Conservation (phyloP, 495 filamentous ascomycete genomes). For the Penicillium flavigenum region DNA sequence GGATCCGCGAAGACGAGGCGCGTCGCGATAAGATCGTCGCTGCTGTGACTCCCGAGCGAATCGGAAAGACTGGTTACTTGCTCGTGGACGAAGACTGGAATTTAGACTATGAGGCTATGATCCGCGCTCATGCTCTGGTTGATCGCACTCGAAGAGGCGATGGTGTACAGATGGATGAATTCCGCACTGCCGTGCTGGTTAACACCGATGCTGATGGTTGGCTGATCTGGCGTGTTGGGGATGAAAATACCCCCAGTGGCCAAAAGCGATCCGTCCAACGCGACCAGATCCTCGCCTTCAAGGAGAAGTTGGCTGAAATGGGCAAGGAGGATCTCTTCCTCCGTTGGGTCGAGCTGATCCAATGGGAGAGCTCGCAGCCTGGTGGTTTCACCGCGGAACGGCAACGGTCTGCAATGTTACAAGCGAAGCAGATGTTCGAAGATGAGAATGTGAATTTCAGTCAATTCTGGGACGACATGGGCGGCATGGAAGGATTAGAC, state of each 20-base stretch:
- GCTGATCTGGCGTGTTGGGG: slow-evolving; percentile 56
- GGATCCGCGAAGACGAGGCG: slow-evolving; percentile 49
- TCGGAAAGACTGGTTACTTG: slow-evolving; percentile 75
- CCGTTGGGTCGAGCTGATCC: slow-evolving; percentile 80
- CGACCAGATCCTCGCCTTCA: slow-evolving; percentile 66
- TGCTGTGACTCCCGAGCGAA: slow-evolving; percentile 60
- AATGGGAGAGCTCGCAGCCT: slow-evolving; percentile 72
- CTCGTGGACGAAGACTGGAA: slow-evolving; percentile 79
- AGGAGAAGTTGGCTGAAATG: slow-evolving; percentile 64
- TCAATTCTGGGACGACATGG: slow-evolving; percentile 67
- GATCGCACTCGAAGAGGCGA: slow-evolving; percentile 47
- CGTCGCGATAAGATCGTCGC: slow-evolving; percentile 53
- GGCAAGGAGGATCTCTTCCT: slow-evolving; percentile 85
- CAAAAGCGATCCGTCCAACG: slow-evolving; percentile 44
- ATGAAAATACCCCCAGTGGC: slow-evolving; percentile 54
- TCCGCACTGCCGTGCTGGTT: slow-evolving; percentile 65
- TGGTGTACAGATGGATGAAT: slow-evolving; percentile 48
- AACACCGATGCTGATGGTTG: slow-evolving; percentile 64
- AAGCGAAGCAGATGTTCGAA: slow-evolving; percentile 68
- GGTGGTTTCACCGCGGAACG: slow-evolving; percentile 70
- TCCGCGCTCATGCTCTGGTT: slow-evolving; percentile 62
- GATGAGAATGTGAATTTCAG: slow-evolving; percentile 72
- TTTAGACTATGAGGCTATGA: slow-evolving; percentile 75
- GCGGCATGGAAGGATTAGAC: slow-evolving; percentile 52
- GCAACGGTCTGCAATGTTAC: slow-evolving; percentile 61